phyloP scores from a whole-genome alignment of 306 rosid species.

The Acacia crassicarpa region DNA sequence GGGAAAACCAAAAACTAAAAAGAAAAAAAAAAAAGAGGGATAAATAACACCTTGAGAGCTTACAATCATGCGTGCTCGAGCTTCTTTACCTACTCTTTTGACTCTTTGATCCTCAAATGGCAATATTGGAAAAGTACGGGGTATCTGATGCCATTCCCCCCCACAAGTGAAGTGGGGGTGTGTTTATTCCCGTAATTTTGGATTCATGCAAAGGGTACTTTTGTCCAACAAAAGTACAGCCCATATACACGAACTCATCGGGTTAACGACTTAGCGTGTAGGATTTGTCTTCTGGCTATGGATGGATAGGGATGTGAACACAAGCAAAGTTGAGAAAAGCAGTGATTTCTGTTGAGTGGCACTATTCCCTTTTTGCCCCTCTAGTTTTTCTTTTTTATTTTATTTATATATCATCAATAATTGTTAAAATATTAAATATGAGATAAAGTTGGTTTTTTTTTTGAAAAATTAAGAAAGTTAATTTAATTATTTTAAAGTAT shows the following conservation, averaged over 20 bases:
- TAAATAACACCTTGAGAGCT: conserved; percentile 46
- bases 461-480: no score
- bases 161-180: not conserved
- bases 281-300: conserved; percentile 59
- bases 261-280: conserved; percentile 76
- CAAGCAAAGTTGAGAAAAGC: conserved; percentile 45
- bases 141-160: conserved; percentile 55
- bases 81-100: conserved; percentile 55
- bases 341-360: conserved; percentile 60
- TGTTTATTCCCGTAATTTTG: conserved; percentile 27
- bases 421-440: not conserved
- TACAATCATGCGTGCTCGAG: conserved; percentile 40
- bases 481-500: no score
- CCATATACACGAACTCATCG: conserved; percentile 36
- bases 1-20: not conserved
- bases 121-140: conserved; percentile 43
- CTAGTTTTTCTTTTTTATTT: not conserved
- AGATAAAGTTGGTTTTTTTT: no score
- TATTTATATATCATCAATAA: conserved; percentile 6
- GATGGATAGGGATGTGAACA: conserved; percentile 72
- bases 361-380: conserved; percentile 51
- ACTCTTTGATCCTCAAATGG: conserved; percentile 43
- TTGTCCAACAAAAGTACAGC: conserved; percentile 41
- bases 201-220: conserved; percentile 59
- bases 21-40: not conserved